Conservation (phyloP, 2,329 filamentous ascomycete species). For the Exutisphaerella laricina region DNA sequence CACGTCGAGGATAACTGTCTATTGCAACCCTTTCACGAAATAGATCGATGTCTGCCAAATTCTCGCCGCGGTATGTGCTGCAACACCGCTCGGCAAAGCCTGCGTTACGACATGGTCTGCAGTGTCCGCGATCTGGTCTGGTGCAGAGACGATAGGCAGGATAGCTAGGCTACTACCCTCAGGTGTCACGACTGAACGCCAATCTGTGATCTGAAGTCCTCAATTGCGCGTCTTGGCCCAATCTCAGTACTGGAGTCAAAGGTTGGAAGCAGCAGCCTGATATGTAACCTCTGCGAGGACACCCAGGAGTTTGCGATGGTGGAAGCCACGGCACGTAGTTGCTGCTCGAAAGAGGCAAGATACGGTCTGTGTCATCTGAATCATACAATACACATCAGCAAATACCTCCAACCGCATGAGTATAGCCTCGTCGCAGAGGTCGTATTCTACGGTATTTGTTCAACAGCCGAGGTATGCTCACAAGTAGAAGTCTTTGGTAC, state of each 20-base stretch:
- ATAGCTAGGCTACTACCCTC: constrained; percentile 2
- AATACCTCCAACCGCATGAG: too few species aligned
- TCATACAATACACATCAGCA: too few species aligned
- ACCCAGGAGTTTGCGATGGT: constrained; percentile 33
- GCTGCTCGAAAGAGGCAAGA: constrained; percentile 50
- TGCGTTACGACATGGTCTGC: constrained; percentile 1
- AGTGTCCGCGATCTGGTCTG: constrained; percentile 1
- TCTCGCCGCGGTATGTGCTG: not conserved
- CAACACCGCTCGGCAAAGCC: constrained; percentile 4
- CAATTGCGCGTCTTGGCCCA: constrained; percentile 33
- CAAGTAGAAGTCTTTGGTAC: constrained; percentile 68
- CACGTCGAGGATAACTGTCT: too few species aligned
- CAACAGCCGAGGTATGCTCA: not conserved
- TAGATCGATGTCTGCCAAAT: not conserved
- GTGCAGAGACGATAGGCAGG: constrained; percentile 6
- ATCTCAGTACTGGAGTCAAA: constrained; percentile 46
- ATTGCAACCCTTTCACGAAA: not conserved
- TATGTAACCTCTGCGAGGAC: constrained; percentile 27
- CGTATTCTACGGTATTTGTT: not conserved
- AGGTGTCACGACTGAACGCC: constrained; percentile 6
- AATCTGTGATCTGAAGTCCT: constrained; percentile 7
- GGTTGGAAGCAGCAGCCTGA: constrained; percentile 33
- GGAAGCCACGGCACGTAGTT: constrained; percentile 37
- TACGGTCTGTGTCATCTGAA: constrained; percentile 72
- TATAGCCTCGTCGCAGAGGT: too few species aligned